These are phyloP conservation scores for Lichenothelia convexa DNA, from an alignment of 495 filamentous ascomycete species.

Conservation along the genomic window DNA sequence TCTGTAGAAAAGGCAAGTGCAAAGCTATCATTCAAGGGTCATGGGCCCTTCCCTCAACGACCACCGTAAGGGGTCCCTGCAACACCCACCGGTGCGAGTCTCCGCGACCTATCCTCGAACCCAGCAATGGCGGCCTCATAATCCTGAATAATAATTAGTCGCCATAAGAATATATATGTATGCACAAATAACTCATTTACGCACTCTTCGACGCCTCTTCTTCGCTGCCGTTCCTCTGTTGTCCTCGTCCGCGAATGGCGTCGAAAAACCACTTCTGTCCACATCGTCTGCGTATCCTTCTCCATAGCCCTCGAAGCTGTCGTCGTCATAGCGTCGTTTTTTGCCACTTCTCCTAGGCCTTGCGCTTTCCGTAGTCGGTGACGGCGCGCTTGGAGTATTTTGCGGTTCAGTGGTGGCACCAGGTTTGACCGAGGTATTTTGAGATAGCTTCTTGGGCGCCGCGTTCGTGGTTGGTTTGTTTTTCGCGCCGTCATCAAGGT, in stretches of 20 bases:
- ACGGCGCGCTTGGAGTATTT: conserved; percentile 1
- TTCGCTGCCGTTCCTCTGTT: conserved; percentile 15
- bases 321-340: conserved; percentile 50
- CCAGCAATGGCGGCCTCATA: too few species aligned
- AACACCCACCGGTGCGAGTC: too few species aligned
- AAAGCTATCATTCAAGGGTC: too few species aligned
- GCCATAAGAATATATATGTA: too few species aligned
- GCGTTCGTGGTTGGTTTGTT: conserved; percentile 13
- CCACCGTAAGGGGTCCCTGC: too few species aligned
- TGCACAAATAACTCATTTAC: too few species aligned
- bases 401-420: conserved; percentile 9
- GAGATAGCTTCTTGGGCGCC: not conserved
- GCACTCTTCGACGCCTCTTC: conserved; percentile 23
- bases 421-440: too few species aligned
- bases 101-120: too few species aligned
- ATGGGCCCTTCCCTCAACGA: too few species aligned
- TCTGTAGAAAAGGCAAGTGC: too few species aligned
- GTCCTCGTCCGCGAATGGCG: conserved; percentile 16
- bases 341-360: conserved; percentile 40
- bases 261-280: conserved; percentile 30
- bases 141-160: too few species aligned
- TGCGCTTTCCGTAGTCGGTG: conserved; percentile 4
- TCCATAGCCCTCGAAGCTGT: conserved; percentile 49
- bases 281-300: conserved; percentile 46
- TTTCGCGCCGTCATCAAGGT: conserved; percentile 32